Base-by-base conservation (phyloP, 306 rosid species). In the Acacia acuminata region DNA sequence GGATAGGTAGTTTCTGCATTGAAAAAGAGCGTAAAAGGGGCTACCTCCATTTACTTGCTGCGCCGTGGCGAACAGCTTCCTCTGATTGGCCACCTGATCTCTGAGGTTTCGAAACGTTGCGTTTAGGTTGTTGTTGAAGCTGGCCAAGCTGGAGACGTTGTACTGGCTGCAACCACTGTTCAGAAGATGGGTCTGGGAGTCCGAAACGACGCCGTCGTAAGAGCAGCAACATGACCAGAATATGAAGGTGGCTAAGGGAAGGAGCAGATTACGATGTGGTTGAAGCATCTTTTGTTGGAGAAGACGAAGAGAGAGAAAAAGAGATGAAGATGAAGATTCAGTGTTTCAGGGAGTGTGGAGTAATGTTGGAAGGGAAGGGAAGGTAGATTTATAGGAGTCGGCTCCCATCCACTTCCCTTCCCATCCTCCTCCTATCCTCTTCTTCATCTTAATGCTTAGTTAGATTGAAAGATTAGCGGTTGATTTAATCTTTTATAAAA, bases 81-180 rank as follows among this genome's bases (percentile, higher is more conserved):
- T 79, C 68, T 77, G 71, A 63, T 79, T 82, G 19, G 19, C 30
- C 2, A 91, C 82, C 17, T 86, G 76, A 0, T 81, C 40, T 53
- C 63, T 80, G 53, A 90, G 77, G 40, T 80, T 82, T 8, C 68
- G 27, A 32, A 92, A 80, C 72, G 90, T 87, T 77, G 87, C 69
- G 86, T 90, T 90, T 36, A 89, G 90, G 58, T 85, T 90, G 30
- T 86, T 61, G 42, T 83, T 47, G 88, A 90, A 92, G 42, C 61
- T 71, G 16, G 88, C 66, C 15, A 71, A 71, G 53, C 77, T 82
- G n/a, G 93, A 83, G 19, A 85, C 91, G 79, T 92, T 90, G 89
- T 89, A 90, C 27, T 76, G 86, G 86, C 94, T 92, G 77, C 94
- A 92, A 30, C 94, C 97, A 1, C 74, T 82, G 88, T 89, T 90